Conservation (phyloP, 192 early-diverging fungal species). For the Entomortierella lignicola region DNA sequence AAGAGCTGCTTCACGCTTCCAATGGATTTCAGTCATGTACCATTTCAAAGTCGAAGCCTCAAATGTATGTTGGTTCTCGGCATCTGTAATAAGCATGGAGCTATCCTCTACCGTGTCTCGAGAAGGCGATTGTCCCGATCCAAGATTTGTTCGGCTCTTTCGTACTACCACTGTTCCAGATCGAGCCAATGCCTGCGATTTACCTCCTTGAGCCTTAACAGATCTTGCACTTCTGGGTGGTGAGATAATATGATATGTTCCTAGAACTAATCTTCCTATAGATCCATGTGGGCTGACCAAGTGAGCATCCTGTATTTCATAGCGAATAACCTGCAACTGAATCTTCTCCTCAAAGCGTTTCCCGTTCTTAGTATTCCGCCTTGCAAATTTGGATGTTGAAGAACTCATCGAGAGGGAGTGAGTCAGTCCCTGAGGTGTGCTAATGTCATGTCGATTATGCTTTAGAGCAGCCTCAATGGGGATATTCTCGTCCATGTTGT, state of each 20-base stretch:
- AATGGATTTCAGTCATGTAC: slow-evolving; percentile 52
- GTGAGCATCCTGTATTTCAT: slow-evolving; percentile 39
- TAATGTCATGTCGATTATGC: slow-evolving; percentile 27
- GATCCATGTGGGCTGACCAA: slow-evolving; percentile 43
- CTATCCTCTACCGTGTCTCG: slow-evolving; percentile 23
- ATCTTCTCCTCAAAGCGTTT: slow-evolving; percentile 50
- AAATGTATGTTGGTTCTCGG: slow-evolving; percentile 50
- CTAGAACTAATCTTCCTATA: slow-evolving; percentile 31
- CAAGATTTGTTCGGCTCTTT: slow-evolving; percentile 19
- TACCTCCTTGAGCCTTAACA: slow-evolving; percentile 18
- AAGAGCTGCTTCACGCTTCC: slow-evolving; percentile 51
- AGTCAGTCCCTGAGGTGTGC: slow-evolving; percentile 24
- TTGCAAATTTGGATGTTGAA: slow-evolving; percentile 37
- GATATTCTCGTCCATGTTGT: slow-evolving; percentile 25
- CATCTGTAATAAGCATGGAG: slow-evolving; percentile 48
- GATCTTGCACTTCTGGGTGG: slow-evolving; percentile 36
- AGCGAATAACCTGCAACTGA: slow-evolving; percentile 50
- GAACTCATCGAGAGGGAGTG: slow-evolving; percentile 46
- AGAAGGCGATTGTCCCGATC: background rate
- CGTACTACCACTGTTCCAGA: slow-evolving; percentile 44
- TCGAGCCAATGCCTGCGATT: slow-evolving; percentile 11
- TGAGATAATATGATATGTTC: slow-evolving; percentile 45
- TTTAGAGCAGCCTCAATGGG: slow-evolving; percentile 34
- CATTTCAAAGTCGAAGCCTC: slow-evolving; percentile 43
- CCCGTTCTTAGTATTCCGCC: slow-evolving; percentile 28